Conservation (phyloP, 306 rosid genomes). For the Quercus berberidifolia region DNA sequence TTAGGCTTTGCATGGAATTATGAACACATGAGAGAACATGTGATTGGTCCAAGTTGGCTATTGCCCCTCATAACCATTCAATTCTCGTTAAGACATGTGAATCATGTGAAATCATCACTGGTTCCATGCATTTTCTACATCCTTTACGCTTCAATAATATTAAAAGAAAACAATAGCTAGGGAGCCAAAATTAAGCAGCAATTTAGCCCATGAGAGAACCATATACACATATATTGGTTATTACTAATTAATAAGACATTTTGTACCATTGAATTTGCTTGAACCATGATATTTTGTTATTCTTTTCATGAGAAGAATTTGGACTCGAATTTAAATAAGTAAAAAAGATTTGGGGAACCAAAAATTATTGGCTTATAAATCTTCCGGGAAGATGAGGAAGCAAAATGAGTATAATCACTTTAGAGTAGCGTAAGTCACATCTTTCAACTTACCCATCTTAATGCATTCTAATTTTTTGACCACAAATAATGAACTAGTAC, state of each 20-base stretch:
- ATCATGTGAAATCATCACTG: constrained; percentile 19
- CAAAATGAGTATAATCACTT: too few species aligned
- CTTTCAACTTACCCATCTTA: too few species aligned
- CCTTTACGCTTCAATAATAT: not conserved
- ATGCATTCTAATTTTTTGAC: too few species aligned
- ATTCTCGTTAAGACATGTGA: not conserved
- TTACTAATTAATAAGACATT: not conserved
- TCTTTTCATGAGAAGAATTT: too few species aligned
- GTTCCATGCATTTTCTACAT: not conserved
- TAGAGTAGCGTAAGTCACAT: too few species aligned
- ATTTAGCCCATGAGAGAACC: not conserved
- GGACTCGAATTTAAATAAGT: too few species aligned
- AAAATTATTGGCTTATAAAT: not conserved
- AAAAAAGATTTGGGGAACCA: not conserved
- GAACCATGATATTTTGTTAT: too few species aligned
- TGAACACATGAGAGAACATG: constrained; percentile 26
- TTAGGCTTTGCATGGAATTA: constrained; percentile 16
- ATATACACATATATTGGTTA: too few species aligned
- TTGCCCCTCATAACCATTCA: not conserved
- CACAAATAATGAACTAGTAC: too few species aligned
- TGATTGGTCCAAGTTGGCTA: constrained; percentile 25
- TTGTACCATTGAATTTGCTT: too few species aligned
- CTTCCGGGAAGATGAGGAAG: not conserved
- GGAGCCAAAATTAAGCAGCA: not conserved
- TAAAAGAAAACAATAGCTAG: not conserved